phyloP scores from a whole-genome alignment of 1,284 basidiomycete genomes.

The Pseudozyma tsukubaensis region DNA sequence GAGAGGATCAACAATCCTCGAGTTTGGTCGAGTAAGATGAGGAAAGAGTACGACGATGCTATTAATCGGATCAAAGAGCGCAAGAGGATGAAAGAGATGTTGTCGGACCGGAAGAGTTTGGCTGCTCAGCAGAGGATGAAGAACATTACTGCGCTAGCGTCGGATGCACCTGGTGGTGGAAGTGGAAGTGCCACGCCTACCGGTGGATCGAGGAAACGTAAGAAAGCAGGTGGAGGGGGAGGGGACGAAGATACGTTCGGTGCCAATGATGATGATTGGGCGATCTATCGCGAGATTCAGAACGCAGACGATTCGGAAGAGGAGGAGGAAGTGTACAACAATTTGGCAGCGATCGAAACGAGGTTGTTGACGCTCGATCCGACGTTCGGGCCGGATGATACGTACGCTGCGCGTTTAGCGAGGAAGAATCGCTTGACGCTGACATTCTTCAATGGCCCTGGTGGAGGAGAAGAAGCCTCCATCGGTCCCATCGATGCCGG shows the following conservation, averaged over 20 bases:
- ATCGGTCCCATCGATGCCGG: conserved; percentile 15
- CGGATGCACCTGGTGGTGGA: conserved; percentile 70
- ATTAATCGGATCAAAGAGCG: conserved; percentile 88
- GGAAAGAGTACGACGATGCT: conserved; percentile 70
- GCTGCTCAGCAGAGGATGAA: conserved; percentile 98
- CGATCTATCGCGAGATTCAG: conserved; percentile 95
- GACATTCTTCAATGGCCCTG: conserved; percentile 77
- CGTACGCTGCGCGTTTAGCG: conserved; percentile 80
- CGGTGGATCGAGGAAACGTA: conserved; percentile 38
- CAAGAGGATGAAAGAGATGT: conserved; percentile 81
- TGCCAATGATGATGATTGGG: conserved; percentile 95
- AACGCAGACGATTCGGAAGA: conserved; percentile 88
- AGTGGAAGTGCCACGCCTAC: conserved; percentile 43
- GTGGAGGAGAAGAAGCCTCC: conserved; percentile 39
- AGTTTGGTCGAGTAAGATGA: conserved; percentile 56
- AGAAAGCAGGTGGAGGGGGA: conserved; percentile 72
- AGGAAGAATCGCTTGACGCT: conserved; percentile 84
- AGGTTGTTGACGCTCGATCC: conserved; percentile 87
- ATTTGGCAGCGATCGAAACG: conserved; percentile 81
- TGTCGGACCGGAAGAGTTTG: conserved; percentile 91
- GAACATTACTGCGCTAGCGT: conserved; percentile 90
- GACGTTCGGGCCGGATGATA: conserved; percentile 82
- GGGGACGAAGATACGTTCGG: conserved; percentile 89
- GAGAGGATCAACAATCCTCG: conserved; percentile 73
- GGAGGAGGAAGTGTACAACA: conserved; percentile 88